phyloP scores from a whole-genome alignment of 2,329 filamentous ascomycete genomes.

The Huntiella abstrusa region DNA sequence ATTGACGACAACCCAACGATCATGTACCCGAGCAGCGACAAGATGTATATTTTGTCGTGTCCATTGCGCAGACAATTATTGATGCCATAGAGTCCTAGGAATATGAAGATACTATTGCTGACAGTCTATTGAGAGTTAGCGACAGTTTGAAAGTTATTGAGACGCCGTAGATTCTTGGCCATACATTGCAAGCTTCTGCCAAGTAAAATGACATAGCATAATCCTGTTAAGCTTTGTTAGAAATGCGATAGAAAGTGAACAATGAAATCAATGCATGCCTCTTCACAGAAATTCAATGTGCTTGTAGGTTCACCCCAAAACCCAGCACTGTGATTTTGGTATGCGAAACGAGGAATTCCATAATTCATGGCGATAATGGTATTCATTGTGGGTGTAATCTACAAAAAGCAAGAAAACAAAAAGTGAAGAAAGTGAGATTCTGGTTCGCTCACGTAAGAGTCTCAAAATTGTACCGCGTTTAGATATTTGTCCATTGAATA shows the following conservation, averaged over 20 bases:
- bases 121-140: conserved; percentile 35
- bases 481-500: too few species aligned
- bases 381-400: too few species aligned
- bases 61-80: conserved; percentile 50
- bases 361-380: background rate
- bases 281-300: conserved; percentile 65
- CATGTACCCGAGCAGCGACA: conserved; percentile 38
- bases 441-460: too few species aligned
- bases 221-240: conserved; percentile 17
- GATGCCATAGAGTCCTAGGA: conserved; percentile 57
- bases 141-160: background rate
- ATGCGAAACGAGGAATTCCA: background rate
- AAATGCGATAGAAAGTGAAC: background rate
- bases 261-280: conserved; percentile 28
- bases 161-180: too few species aligned
- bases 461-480: too few species aligned
- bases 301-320: conserved; percentile 54
- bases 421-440: too few species aligned
- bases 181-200: conserved; percentile 53
- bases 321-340: conserved; percentile 18
- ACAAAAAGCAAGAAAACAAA: too few species aligned
- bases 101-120: conserved; percentile 69
- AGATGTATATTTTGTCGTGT: conserved; percentile 57
- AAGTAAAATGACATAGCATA: conserved; percentile 58
- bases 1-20: conserved; percentile 35